phyloP scores from a whole-genome alignment of 352 stramenopile species.

The Pythium rishiriense region DNA sequence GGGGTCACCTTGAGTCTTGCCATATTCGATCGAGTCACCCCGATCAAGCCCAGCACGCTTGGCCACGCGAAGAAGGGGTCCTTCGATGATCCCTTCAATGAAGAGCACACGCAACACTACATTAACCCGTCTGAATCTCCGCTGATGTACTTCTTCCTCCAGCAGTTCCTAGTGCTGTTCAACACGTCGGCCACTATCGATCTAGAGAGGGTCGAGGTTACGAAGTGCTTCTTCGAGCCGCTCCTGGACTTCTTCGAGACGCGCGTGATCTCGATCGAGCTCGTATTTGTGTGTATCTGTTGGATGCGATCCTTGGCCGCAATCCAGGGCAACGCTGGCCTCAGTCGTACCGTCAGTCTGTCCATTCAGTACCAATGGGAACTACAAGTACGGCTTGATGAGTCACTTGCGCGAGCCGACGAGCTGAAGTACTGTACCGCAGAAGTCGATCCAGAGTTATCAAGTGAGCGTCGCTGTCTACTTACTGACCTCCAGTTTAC shows the following conservation, averaged over 20 bases:
- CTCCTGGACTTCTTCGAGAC: slow-evolving; percentile 1
- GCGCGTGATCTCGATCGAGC: not conserved
- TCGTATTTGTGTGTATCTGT: slow-evolving; percentile 5
- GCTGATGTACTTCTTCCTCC: not conserved
- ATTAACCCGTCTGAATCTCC: not conserved
- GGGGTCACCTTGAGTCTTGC: no score
- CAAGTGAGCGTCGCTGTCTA: no score
- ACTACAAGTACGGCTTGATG: not conserved
- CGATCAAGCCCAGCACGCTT: no score
- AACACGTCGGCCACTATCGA: not conserved
- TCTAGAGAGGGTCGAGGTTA: not conserved
- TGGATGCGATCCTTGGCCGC: slow-evolving; percentile 1
- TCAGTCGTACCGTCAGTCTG: not conserved
- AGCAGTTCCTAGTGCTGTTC: not conserved
- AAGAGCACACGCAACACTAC: slow-evolving; percentile 8
- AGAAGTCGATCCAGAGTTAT: not conserved
- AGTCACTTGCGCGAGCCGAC: not conserved
- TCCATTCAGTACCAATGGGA: not conserved
- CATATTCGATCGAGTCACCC: no score
- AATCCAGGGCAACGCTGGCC: slow-evolving; percentile 1
- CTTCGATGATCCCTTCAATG: not conserved
- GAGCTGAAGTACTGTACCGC: not conserved
- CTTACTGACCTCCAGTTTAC: not conserved
- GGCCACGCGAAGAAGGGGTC: no score
- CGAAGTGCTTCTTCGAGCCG: not conserved